phyloP scores from a whole-genome alignment of 371 early-diverging fungal species.

The Coemansia sp. region DNA sequence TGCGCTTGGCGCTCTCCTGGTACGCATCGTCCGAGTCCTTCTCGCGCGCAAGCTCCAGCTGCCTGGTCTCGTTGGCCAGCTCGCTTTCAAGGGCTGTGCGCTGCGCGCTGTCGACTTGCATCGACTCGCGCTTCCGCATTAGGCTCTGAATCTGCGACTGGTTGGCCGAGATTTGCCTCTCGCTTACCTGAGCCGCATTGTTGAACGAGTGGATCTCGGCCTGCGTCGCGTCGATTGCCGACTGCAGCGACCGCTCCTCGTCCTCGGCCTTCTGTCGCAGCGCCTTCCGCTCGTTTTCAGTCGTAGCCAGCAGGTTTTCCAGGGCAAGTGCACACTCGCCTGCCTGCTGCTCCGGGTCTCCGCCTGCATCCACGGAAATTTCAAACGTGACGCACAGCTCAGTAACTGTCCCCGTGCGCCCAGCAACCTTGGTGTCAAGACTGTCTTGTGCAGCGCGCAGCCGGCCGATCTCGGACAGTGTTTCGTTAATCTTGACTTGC shows the following conservation, averaged over 20 bases:
- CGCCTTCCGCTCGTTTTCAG: slow-evolving; percentile 23
- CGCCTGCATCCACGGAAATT: slow-evolving; percentile 1
- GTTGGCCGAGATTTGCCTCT: slow-evolving; percentile 20
- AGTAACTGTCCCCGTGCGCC: slow-evolving; percentile 14
- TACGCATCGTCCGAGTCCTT: slow-evolving; percentile 16
- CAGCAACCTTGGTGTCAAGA: slow-evolving; percentile 29
- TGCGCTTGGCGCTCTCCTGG: slow-evolving; percentile 24
- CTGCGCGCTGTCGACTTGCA: slow-evolving; percentile 12
- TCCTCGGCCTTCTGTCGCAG: slow-evolving; percentile 11
- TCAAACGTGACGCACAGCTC: slow-evolving; percentile 16
- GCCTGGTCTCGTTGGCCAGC: slow-evolving; percentile 12
- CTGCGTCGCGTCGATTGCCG: slow-evolving; percentile 27
- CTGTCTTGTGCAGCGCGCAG: slow-evolving; percentile 40
- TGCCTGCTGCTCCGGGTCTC: slow-evolving; percentile 19
- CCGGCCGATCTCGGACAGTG: slow-evolving; percentile 34
- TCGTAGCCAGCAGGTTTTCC: slow-evolving; percentile 6
- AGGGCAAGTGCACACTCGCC: slow-evolving; percentile 15
- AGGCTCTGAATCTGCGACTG: slow-evolving; percentile 21
- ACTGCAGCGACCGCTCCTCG: slow-evolving; percentile 27
- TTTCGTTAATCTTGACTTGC: slow-evolving; percentile 12
- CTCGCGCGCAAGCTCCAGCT: slow-evolving; percentile 14
- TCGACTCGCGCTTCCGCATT: slow-evolving; percentile 22
- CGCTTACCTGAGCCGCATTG: slow-evolving; percentile 20
- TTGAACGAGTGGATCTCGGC: slow-evolving; percentile 22
- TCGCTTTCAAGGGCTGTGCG: slow-evolving; percentile 6